A percentile compares a stretch with the other conserved stretches of the same genome.
Conservation (phyloP, 2,329 filamentous ascomycete species). For the Trichoderma harzianum region DNA sequence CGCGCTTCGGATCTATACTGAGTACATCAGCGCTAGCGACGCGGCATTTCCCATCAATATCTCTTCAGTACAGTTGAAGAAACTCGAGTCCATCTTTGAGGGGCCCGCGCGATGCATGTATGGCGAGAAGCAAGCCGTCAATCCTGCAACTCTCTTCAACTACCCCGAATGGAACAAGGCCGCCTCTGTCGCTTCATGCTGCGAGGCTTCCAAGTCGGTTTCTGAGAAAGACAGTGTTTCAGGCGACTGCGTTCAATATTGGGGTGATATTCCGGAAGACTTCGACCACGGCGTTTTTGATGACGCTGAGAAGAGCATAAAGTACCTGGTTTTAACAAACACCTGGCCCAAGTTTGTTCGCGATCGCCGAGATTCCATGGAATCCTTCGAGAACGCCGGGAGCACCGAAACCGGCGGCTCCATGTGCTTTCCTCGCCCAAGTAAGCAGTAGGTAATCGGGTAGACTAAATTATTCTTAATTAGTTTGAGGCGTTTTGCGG, state of each 20-base stretch:
- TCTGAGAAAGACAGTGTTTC: background rate
- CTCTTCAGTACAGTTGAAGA: conserved; percentile 49
- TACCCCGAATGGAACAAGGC: background rate
- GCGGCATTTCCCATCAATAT: conserved; percentile 66
- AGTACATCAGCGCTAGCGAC: conserved; percentile 56
- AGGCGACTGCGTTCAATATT: conserved; percentile 28
- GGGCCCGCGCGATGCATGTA: conserved; percentile 42
- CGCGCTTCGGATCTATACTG: conserved; percentile 59
- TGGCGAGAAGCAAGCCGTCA: conserved; percentile 35
- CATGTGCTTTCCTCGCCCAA: background rate
- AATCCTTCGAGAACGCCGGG: conserved; percentile 18
- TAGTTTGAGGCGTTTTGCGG: background rate
- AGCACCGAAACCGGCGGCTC: conserved; percentile 16
- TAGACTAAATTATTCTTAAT: background rate
- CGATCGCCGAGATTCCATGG: conserved; percentile 30
- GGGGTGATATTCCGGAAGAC: conserved; percentile 42
- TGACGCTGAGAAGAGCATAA: conserved; percentile 56
- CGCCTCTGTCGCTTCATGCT: background rate
- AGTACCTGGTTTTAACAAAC: conserved; percentile 65
- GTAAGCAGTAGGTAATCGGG: background rate
- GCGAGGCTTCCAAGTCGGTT: background rate
- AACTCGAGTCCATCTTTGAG: conserved; percentile 56
- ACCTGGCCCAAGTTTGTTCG: conserved; percentile 61
- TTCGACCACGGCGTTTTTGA: conserved; percentile 58
- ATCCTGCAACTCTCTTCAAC: conserved; percentile 40